These are phyloP conservation scores for Yamadazyma ubonensis DNA, from an alignment of 805 yeast genomes.

Conservation along the genomic window DNA sequence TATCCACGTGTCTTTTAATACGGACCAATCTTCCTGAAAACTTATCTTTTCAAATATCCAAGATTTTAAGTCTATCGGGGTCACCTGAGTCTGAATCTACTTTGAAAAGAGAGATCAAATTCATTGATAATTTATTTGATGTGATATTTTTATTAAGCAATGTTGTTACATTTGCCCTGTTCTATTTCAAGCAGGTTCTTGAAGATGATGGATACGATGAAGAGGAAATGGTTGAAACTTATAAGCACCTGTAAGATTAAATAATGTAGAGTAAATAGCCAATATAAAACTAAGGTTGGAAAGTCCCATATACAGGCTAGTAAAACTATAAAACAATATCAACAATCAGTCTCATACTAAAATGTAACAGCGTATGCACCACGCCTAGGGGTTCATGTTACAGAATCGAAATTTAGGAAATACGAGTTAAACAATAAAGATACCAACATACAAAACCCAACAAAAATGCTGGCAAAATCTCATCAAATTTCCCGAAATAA, in stretches of 20 bases:
- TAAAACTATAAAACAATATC: too few species aligned
- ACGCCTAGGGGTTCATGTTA: too few species aligned
- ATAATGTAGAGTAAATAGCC: too few species aligned
- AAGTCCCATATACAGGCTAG: too few species aligned
- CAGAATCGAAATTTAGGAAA: too few species aligned
- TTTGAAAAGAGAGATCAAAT: constrained; percentile 37
- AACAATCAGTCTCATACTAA: too few species aligned
- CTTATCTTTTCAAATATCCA: constrained; percentile 40
- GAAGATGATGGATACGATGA: constrained; percentile 28
- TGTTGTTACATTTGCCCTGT: constrained; percentile 5
- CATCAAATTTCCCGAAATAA: too few species aligned
- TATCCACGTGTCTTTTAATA: constrained; percentile 51
- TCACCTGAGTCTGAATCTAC: constrained; percentile 19
- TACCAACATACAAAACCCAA: too few species aligned
- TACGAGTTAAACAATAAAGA: too few species aligned
- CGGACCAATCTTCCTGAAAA: constrained; percentile 48
- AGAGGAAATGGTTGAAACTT: constrained; percentile 30
- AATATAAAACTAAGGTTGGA: too few species aligned
- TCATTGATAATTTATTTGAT: constrained; percentile 53
- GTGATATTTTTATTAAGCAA: constrained; percentile 42
- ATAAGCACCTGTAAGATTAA: constrained; percentile 5
- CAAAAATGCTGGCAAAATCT: too few species aligned
- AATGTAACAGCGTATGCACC: too few species aligned
- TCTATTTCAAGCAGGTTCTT: constrained; percentile 2
- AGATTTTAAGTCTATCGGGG: constrained; percentile 38